These are phyloP conservation scores for Nannochloropsis salina DNA, from an alignment of 108 stramenopile species.

Conservation along the genomic window DNA sequence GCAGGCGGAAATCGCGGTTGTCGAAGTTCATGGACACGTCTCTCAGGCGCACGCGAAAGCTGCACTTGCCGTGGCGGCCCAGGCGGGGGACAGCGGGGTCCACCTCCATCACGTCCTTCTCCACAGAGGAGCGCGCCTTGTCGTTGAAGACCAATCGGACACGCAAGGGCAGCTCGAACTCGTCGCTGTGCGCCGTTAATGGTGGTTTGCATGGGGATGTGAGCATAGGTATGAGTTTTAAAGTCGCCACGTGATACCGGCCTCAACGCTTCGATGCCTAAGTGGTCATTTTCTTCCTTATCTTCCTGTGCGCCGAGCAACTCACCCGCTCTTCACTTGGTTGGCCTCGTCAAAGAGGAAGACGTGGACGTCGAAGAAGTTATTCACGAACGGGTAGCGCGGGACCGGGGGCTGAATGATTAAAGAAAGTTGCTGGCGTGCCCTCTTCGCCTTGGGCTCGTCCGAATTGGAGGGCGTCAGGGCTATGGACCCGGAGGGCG, in stretches of 20 bases:
- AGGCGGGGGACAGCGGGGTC: not conserved
- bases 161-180: slow-evolving; percentile 1
- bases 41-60: slow-evolving; percentile 65
- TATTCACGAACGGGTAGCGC: slow-evolving; percentile 22
- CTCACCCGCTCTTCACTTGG: slow-evolving; percentile 19
- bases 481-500: not conserved
- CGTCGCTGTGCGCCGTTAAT: not conserved
- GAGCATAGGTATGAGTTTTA: not conserved
- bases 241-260: not conserved
- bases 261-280: not conserved
- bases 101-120: not conserved
- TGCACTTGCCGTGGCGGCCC: slow-evolving; percentile 35
- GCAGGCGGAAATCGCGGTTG: slow-evolving; percentile 31
- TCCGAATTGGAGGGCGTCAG: not conserved
- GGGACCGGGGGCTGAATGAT: not conserved
- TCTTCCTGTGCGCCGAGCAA: not conserved
- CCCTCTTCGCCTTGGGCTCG: slow-evolving; percentile 13
- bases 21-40: slow-evolving; percentile 85
- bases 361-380: slow-evolving; percentile 7
- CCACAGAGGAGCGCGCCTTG: not conserved
- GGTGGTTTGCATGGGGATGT: not conserved
- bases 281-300: not conserved
- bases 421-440: not conserved
- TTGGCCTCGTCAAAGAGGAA: slow-evolving; percentile 21
- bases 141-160: not conserved